These are phyloP conservation scores for Fibroporia radiculosa DNA, from an alignment of 768 basidiomycete genomes.

Conservation along the genomic window DNA sequence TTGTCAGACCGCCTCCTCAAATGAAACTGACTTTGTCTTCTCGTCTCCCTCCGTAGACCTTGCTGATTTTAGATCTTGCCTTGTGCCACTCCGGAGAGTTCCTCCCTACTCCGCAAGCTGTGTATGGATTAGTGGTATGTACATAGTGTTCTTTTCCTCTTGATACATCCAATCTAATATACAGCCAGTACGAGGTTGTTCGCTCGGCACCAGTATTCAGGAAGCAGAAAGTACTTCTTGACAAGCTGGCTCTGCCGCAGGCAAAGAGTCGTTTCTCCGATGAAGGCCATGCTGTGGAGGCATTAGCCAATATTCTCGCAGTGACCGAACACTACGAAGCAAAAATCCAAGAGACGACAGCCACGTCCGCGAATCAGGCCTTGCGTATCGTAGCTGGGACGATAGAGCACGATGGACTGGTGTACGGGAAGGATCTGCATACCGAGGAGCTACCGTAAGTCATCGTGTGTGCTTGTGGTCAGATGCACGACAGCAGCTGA, in stretches of 20 bases:
- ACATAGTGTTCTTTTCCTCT: not conserved
- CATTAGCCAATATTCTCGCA: slow-evolving; percentile 33
- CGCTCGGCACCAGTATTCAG: slow-evolving; percentile 42
- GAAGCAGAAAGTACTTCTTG: slow-evolving; percentile 39
- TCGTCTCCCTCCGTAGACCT: slow-evolving; percentile 24
- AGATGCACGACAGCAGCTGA: slow-evolving; percentile 4
- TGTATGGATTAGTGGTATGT: slow-evolving; percentile 59
- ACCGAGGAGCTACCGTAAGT: slow-evolving; percentile 43
- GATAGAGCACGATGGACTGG: slow-evolving; percentile 55
- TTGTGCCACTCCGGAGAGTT: slow-evolving; percentile 45
- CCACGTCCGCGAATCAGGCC: slow-evolving; percentile 44
- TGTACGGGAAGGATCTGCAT: slow-evolving; percentile 26
- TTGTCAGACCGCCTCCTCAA: not conserved
- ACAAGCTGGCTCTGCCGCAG: slow-evolving; percentile 27
- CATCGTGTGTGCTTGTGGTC: not conserved
- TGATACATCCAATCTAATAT: too few relatives aligned
- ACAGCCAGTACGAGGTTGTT: slow-evolving; percentile 56
- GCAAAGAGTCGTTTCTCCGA: slow-evolving; percentile 17
- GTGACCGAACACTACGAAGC: slow-evolving; percentile 46
- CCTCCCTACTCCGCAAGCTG: slow-evolving; percentile 43
- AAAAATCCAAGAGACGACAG: slow-evolving; percentile 37
- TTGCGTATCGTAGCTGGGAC: slow-evolving; percentile 51
- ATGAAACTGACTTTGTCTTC: not conserved
- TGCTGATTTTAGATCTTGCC: slow-evolving; percentile 45
- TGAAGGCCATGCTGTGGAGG: slow-evolving; percentile 27